Percentiles rank a stretch among this genome's conserved stretches.
phyloP scores from a whole-genome alignment of 2,329 filamentous ascomycete genomes.

The Rhexocercosporidium sp. region DNA sequence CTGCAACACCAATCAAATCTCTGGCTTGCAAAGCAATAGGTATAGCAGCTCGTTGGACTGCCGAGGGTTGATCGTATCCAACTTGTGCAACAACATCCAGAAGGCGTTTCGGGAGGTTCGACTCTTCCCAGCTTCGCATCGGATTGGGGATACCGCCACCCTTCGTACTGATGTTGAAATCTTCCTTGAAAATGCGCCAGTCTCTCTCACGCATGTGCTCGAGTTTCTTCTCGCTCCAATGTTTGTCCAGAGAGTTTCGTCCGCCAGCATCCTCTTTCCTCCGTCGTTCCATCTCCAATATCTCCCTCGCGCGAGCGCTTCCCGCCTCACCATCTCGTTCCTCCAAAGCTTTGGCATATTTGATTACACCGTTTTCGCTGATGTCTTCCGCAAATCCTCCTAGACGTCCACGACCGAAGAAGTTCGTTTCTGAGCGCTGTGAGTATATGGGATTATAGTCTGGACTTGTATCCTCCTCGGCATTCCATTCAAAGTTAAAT shows the following conservation, averaged over 20 bases:
- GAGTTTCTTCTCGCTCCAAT: conserved; percentile 93
- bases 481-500: conserved; percentile 99
- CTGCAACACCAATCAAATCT: conserved; percentile 97
- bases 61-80: conserved; percentile 89
- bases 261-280: conserved; percentile 73
- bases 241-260: conserved; percentile 81
- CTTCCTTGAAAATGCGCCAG: conserved; percentile 99
- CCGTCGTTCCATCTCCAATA: conserved; percentile 84
- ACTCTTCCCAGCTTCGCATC: conserved; percentile 94
- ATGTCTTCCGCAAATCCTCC: conserved; percentile 68
- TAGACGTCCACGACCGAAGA: conserved; percentile 71
- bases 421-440: conserved; percentile 66
- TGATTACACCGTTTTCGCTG: conserved; percentile 59
- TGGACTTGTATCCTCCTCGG: conserved; percentile 87
- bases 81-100: conserved; percentile 83
- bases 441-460: conserved; percentile 85
- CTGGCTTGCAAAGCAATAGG: conserved; percentile 91
- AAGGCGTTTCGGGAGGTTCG: conserved; percentile 75
- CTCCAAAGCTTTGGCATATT: conserved; percentile 72
- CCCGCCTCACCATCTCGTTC: conserved; percentile 79
- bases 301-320: conserved; percentile 73
- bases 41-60: conserved; percentile 93
- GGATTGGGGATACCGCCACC: conserved; percentile 91
- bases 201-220: conserved; percentile 96
- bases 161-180: conserved; percentile 96